A percentile compares a stretch with the other conserved stretches of the same genome.
phyloP scores from a whole-genome alignment of 768 basidiomycete species.

The Kwoniella dejecticola region DNA sequence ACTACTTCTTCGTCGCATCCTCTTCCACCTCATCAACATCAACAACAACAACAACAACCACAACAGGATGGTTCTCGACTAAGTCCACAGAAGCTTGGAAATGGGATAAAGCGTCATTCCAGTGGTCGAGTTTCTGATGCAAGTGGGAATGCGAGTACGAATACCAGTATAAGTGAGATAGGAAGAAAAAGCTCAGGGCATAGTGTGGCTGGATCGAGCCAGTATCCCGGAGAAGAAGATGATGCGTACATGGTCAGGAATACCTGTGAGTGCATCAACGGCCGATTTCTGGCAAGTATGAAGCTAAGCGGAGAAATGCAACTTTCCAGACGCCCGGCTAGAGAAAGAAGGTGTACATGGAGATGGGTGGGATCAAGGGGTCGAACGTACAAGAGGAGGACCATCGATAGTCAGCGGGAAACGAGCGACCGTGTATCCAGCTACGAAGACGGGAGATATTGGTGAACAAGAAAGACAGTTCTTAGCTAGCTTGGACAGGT shows the following conservation, averaged over 20 bases:
- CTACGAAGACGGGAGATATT: conserved; percentile 63
- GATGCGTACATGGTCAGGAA: conserved; percentile 56
- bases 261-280: conserved; percentile 45
- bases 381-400: conserved; percentile 80
- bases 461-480: conserved; percentile 72
- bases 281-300: not conserved
- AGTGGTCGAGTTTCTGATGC: not conserved
- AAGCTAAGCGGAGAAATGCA: no score
- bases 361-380: conserved; percentile 90
- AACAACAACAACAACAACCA: not conserved
- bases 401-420: conserved; percentile 39
- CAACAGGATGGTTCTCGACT: not conserved
- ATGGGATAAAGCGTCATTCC: not conserved
- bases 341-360: conserved; percentile 87
- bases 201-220: conserved; percentile 35
- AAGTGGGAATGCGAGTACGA: not conserved
- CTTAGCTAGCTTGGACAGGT: conserved; percentile 83
- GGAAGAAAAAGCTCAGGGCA: conserved; percentile 26
- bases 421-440: conserved; percentile 53
- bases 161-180: conserved; percentile 1
- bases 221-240: conserved; percentile 54
- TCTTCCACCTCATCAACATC: no score
- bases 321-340: conserved; percentile 76
- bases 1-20: not conserved
- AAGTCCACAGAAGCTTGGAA: conserved; percentile 1